Conservation (phyloP, 495 filamentous ascomycete genomes). For the Tuber brumale region DNA sequence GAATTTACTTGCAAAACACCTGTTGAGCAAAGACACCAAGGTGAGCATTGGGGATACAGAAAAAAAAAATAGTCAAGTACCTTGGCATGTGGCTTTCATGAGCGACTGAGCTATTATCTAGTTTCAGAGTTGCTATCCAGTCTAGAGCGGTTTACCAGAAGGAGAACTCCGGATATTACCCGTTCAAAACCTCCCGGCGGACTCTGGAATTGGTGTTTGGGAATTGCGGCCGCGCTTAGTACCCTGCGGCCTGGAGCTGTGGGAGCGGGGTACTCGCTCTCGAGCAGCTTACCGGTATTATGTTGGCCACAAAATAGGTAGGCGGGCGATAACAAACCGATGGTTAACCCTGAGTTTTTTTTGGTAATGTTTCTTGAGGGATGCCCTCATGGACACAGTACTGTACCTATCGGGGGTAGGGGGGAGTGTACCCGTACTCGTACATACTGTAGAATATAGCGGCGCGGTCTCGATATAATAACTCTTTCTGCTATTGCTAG, state of each 20-base stretch:
- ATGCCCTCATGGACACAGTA: neutral
- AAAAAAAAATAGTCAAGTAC: too few relatives aligned
- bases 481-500: neutral
- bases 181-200: neutral
- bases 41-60: neutral
- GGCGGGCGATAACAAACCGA: neutral
- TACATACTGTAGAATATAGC: neutral
- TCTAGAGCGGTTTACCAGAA: neutral
- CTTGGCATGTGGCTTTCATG: neutral
- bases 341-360: neutral
- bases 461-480: neutral
- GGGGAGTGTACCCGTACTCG: neutral
- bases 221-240: neutral
- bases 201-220: neutral
- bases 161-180: neutral
- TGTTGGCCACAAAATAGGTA: neutral
- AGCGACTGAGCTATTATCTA: neutral
- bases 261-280: neutral
- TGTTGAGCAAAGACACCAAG: too few relatives aligned
- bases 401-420: neutral
- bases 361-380: neutral
- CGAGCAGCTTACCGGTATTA: neutral
- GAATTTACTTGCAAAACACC: too few relatives aligned
- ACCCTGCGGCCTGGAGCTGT: neutral
- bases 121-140: neutral